Base-by-base conservation (phyloP, 2,329 filamentous ascomycete species). In the Stemphylium lycopersici region DNA sequence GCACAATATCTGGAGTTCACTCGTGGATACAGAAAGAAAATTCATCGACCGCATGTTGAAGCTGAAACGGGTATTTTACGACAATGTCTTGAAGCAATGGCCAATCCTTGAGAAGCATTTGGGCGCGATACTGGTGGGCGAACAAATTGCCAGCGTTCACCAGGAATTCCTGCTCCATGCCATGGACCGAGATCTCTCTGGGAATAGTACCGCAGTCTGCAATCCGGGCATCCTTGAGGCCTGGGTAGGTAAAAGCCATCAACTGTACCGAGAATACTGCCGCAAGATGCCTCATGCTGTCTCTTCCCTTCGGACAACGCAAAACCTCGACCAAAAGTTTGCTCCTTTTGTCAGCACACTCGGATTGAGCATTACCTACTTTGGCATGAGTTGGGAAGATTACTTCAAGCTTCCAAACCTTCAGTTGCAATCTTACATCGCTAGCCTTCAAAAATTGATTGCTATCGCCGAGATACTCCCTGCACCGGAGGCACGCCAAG, bases 321-420 rank as follows among this genome's bases (percentile, higher is more conserved):
- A 63, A 22, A 61, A 15, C 3, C 48, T 38, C 22, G 67, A 71
- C 38, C 18, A 51, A 1, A 69, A 62, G 7, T 73, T 73, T 42
- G 32, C 50, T 0, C 59, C 63, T 1, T 71, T 68, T 32, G 50
- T 72, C 33, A 63, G 61, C 13, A 66, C 66, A 1, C 52, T 72
- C 7, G 67, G 65, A 34, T 49, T 73, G 15, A 67, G 62, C 32
- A 53, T 63, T 8, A 53, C 57, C 5, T 68, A 62, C 43, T 63
- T 59, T 50, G 65, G 62, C 4, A 71, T 62, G 48, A 56, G 52
- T n/a, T 71, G 69, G 68, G 61, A 69, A 49, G 66, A 72, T 15
- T 69, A 66, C 45, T 37, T 72, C 3, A 52, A 38, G 16, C 42
- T 71, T 38, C 71, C 71, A 0, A 26, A 65, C 10, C 22, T 49